phyloP scores from a whole-genome alignment of 192 early-diverging fungal genomes.

The Backusella morwellensis region DNA sequence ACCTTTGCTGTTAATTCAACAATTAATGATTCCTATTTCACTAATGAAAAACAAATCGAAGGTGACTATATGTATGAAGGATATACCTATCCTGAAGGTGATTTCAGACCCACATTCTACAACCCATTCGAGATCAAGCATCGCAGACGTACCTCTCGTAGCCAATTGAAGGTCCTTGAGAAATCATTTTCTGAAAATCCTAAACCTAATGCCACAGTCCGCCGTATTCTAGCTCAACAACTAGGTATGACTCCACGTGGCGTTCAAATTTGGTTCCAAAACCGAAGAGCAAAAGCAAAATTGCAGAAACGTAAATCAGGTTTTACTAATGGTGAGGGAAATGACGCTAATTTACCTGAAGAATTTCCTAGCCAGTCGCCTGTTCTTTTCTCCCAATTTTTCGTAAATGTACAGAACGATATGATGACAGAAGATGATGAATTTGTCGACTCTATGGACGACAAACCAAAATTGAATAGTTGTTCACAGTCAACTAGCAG shows the following conservation, averaged over 20 bases:
- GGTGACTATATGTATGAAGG: not conserved
- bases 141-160: constrained; percentile 68
- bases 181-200: constrained; percentile 59
- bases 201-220: constrained; percentile 65
- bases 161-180: constrained; percentile 74
- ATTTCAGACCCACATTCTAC: constrained; percentile 73
- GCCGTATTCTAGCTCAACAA: constrained; percentile 59
- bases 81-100: constrained; percentile 21
- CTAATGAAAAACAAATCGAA: not conserved
- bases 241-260: constrained; percentile 68
- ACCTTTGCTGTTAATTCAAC: constrained; percentile 5
- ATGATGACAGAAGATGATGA: not conserved
- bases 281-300: constrained; percentile 86
- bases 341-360: not conserved
- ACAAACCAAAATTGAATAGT: not conserved
- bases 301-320: constrained; percentile 42
- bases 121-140: constrained; percentile 79
- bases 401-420: constrained; percentile 6
- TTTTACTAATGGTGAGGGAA: not conserved
- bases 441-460: not conserved
- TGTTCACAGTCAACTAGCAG: not conserved
- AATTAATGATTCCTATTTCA: not conserved
- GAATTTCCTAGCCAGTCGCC: not conserved
- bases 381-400: constrained; percentile 19
- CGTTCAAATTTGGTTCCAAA: constrained; percentile 89